Percentiles rank a stretch among this genome's conserved stretches.
These are phyloP conservation scores for Tetrapisispora iriomotensis DNA, from an alignment of 805 yeast genomes.

Conservation along the genomic window DNA sequence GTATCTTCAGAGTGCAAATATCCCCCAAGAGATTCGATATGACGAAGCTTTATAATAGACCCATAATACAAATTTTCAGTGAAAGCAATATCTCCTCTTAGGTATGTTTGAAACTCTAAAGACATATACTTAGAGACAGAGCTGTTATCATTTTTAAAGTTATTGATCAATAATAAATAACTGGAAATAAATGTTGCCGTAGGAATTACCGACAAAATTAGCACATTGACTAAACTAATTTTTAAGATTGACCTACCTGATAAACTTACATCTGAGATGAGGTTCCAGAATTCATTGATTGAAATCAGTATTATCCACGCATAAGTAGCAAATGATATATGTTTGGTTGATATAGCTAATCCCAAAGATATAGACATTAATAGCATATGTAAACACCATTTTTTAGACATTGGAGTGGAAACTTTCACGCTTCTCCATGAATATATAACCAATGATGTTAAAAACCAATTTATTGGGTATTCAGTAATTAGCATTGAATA, in stretches of 20 bases:
- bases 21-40: conserved; percentile 56
- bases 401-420: conserved; percentile 34
- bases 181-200: conserved; percentile 43
- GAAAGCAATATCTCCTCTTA: conserved; percentile 30
- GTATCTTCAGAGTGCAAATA: conserved; percentile 72
- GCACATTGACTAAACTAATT: conserved; percentile 34
- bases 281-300: conserved; percentile 47
- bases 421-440: conserved; percentile 42
- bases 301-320: conserved; percentile 49
- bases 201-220: conserved; percentile 46
- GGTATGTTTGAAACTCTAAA: conserved; percentile 56
- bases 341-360: conserved; percentile 50
- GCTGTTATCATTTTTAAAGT: conserved; percentile 10
- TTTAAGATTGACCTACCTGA: conserved; percentile 30
- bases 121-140: conserved; percentile 38
- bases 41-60: conserved; percentile 61
- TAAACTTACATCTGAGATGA: conserved; percentile 57
- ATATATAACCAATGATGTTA: conserved; percentile 40
- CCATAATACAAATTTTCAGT: conserved; percentile 70
- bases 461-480: conserved; percentile 37
- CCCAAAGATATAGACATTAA: conserved; percentile 46
- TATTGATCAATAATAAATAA: conserved; percentile 41
- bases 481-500: conserved; percentile 14
- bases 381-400: conserved; percentile 46
- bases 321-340: conserved; percentile 60